Base-by-base conservation (phyloP, 257 asterid genomes). In the Przewalskia tangutica region DNA sequence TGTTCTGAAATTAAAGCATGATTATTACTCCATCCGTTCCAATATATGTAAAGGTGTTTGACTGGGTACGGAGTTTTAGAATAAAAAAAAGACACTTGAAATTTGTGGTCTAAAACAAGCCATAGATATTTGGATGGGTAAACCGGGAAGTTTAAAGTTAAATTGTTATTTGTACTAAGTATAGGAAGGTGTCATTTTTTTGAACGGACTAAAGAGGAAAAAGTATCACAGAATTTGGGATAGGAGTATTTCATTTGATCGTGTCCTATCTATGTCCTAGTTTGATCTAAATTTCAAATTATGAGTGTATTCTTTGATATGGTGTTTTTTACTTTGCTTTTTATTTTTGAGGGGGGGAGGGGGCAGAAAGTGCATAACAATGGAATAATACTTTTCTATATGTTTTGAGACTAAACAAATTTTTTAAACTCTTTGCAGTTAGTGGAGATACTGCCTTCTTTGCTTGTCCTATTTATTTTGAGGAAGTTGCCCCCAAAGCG, bases 401-500 rank as follows among this genome's bases (percentile, higher is more conserved):
- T 82, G 73, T 60, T 55, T 64, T n/a, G 36, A 13, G 44, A 48
- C 50, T n/a, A 10, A 65, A 55, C 34, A 65, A 59, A 23, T 44
- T 2, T 58, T 14, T 44, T 10, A 4, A 16, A 5, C 55, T 50
- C 67, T 53, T 60, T 81, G 77, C 97, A 95, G 98, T 89, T 95
- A 27, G 97, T 91, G 87, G 98, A 95, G 89, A 92, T 95, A 86
- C 65, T 93, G 75, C 98, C 98, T 20, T 95, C 98, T 56, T 88
- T 97, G 0, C 97, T 95, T 34, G 98, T 95, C 66, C 98, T 95
- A 85, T 95, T 95, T 89, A 95, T 95, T 84, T 87, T 95, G 93
- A 89, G 98, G 83, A 95, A 95, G 88, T 81, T 95, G 86, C 98
- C 98, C 63, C 98, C 98, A 38, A 95, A 91, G 84, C 98, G 98